A percentile compares a stretch with the other conserved stretches of the same genome.
phyloP scores from a whole-genome alignment of 169 alveolate genomes.

The Eimeria brunetti region DNA sequence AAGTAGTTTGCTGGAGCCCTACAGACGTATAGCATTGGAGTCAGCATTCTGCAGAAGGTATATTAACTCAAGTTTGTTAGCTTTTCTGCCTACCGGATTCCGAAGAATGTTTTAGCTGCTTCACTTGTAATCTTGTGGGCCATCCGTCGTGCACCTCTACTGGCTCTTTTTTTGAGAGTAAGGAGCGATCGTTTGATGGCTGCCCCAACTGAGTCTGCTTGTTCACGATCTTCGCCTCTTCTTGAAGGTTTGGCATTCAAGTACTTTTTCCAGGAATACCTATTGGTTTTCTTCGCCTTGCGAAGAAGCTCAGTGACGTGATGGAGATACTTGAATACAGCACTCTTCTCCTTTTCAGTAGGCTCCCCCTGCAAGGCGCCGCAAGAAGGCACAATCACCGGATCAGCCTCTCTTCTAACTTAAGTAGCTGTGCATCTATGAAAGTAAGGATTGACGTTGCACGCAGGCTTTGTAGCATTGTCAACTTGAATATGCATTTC shows the following conservation, averaged over 20 bases:
- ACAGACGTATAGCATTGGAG: not conserved
- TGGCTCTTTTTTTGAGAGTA: not conserved
- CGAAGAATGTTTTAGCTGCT: conserved; percentile 25
- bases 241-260: conserved; percentile 51
- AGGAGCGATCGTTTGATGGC: conserved; percentile 40
- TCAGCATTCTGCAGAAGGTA: not conserved
- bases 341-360: conserved; percentile 10
- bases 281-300: conserved; percentile 59
- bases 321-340: conserved; percentile 31
- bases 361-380: conserved; percentile 49
- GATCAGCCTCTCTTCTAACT: not conserved
- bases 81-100: conserved; percentile 25
- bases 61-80: not conserved
- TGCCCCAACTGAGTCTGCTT: conserved; percentile 16
- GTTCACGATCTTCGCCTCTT: conserved; percentile 36
- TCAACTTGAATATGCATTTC: not conserved
- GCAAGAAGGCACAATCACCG: not conserved
- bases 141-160: not conserved
- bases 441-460: not conserved
- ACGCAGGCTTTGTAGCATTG: not conserved
- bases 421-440: not conserved
- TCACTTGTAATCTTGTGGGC: conserved; percentile 47
- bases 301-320: conserved; percentile 49
- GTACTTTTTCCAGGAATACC: conserved; percentile 56
- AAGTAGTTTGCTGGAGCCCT: not conserved